Base-by-base conservation (phyloP, 805 yeast species). In the Candida silvicultrix region DNA sequence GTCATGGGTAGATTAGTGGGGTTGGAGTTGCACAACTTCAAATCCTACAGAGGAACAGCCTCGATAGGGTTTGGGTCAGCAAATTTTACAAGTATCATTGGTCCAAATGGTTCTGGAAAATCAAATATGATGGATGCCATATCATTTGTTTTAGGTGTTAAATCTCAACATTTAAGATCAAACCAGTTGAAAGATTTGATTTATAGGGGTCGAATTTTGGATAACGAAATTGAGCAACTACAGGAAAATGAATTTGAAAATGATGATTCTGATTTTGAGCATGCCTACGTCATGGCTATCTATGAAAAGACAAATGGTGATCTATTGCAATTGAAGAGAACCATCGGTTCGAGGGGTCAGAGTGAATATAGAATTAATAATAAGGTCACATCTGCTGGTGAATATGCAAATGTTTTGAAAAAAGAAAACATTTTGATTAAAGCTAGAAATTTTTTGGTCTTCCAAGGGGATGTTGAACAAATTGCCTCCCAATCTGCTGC, bases 91-190 rank as follows among this genome's bases (percentile, higher is more conserved):
- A 83, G 95, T 40, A 87, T 94, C 50, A 86, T 94, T 47, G 99
- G 99, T 1, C 98, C 98, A n/a, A 94, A 94, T 72, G 99, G 99
- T 31, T 85, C 97, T 1, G 99, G 99, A 8, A 94, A 94, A 67
- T 86, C 96, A 38, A 94, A 94, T 60, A 85, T 94, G 81, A 90
- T 94, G 85, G 99, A 94, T 63, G 97, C 99, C 32, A 85, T 94
- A 40, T 84, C 97, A 19, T 94, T 94, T 64, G 98, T 92, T 9
- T 73, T 94, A 34, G 99, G 99, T 22, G 81, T 92, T 41, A 72
- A 84, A 54, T 77, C 89, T 19, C 67, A 73, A 16, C 90, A 86
- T 46, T 70, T 94, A 48, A 76, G 99, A 55, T 87, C 97, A 1
- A 69, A 74, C 12, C 77, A 79, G 45, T 63, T 89, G 57, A 78